phyloP scores from a whole-genome alignment of 768 basidiomycete genomes.

The Lentinula guzmanii region DNA sequence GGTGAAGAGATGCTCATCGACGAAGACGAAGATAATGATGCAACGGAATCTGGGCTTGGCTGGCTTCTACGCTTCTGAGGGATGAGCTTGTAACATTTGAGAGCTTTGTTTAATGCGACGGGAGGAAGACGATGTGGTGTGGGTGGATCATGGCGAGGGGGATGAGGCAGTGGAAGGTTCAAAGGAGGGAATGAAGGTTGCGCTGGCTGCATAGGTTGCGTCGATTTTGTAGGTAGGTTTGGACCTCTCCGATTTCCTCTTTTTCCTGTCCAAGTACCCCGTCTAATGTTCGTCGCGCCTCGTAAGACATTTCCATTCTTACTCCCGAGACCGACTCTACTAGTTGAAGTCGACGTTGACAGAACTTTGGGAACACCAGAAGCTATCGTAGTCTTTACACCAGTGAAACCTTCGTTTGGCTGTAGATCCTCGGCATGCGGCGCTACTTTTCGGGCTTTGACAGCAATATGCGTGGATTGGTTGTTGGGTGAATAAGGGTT shows the following conservation, averaged over 20 bases:
- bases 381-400: neutral
- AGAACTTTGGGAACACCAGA: neutral
- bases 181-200: neutral
- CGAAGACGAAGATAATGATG: neutral
- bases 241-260: neutral
- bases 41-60: neutral
- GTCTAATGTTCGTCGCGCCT: neutral
- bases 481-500: neutral
- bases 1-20: neutral
- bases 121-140: neutral
- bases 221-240: neutral
- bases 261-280: neutral
- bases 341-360: neutral
- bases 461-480: neutral
- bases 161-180: neutral
- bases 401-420: neutral
- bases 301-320: neutral
- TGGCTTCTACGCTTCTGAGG: neutral
- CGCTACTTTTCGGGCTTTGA: neutral
- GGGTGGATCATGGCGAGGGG: neutral
- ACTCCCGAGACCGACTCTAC: neutral
- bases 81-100: neutral
- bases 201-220: neutral
- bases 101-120: neutral
- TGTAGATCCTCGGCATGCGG: neutral